Evolutionary conservation across 2,329 filamentous ascomycete species (phyloP).

Genomic region (Neofusicoccum ribis): DNA sequence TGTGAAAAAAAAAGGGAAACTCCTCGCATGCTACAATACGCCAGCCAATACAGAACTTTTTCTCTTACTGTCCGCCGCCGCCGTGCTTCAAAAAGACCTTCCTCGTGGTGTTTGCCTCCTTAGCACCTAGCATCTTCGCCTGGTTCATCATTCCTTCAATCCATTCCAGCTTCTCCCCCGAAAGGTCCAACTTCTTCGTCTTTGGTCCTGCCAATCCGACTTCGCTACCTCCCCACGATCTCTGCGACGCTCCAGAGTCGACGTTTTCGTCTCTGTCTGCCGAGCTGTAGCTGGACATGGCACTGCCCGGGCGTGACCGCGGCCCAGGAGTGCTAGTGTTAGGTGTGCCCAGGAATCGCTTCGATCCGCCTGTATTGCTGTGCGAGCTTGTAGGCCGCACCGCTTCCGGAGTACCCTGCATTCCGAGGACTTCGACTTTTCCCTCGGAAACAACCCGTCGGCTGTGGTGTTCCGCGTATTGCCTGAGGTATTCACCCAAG

Average conservation of each 20-base stretch:
- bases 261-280: conserved; percentile 19
- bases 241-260: conserved; percentile 29
- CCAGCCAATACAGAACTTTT: neutral
- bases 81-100: conserved; percentile 16
- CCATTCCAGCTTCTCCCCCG: conserved; percentile 74
- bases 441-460: conserved; percentile 63
- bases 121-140: conserved; percentile 60
- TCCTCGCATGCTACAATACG: conserved; percentile 8
- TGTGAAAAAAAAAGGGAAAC: neutral
- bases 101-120: conserved; percentile 9
- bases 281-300: conserved; percentile 13
- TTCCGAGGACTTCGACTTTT: conserved; percentile 57
- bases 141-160: conserved; percentile 81
- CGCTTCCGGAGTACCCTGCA: conserved; percentile 29
- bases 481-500: conserved; percentile 87
- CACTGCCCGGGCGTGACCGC: conserved; percentile 12
- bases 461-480: conserved; percentile 90
- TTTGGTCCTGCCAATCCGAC: conserved; percentile 72
- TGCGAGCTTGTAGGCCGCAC: conserved; percentile 13
- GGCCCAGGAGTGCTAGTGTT: neutral
- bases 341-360: conserved; percentile 2
- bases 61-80: neutral
- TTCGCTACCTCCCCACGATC: conserved; percentile 40
- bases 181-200: conserved; percentile 62
- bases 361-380: conserved; percentile 7